Conservation (phyloP, 306 rosid genomes). For the Vachellia collinsii region DNA sequence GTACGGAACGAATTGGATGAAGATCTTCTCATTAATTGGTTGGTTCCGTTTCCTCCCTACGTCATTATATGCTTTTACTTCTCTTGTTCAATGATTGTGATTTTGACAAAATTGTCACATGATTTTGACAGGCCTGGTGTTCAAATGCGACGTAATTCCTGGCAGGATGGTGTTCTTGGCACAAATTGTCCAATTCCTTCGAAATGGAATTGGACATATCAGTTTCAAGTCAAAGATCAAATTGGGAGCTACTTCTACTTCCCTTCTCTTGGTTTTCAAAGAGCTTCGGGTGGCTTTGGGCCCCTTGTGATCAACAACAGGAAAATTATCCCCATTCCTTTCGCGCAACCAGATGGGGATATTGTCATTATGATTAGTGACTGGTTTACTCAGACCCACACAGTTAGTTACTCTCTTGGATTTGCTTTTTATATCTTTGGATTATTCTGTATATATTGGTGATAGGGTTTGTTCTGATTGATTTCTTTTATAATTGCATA, state of each 20-base stretch:
- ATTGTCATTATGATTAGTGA: slow-evolving; percentile 75
- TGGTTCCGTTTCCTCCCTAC: slow-evolving; percentile 12
- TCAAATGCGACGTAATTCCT: slow-evolving; percentile 76
- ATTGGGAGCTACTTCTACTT: slow-evolving; percentile 90
- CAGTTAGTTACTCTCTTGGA: slow-evolving; percentile 50
- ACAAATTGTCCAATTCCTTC: slow-evolving; percentile 93
- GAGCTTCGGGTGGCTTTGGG: slow-evolving; percentile 92
- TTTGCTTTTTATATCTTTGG: background rate
- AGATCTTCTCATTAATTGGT: slow-evolving; percentile 62
- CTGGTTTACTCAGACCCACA: slow-evolving; percentile 71
- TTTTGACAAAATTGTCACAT: slow-evolving; percentile 24
- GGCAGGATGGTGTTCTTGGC: slow-evolving; percentile 91
- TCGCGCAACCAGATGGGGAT: slow-evolving; percentile 72
- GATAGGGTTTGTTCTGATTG: slow-evolving; percentile 13
- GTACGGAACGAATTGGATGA: slow-evolving; percentile 62
- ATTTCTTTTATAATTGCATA: background rate
- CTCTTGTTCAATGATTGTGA: background rate
- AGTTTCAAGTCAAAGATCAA: slow-evolving; percentile 95
- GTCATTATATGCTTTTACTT: background rate
- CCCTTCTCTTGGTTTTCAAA: slow-evolving; percentile 78
- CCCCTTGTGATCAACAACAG: slow-evolving; percentile 70
- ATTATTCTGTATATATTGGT: slow-evolving; percentile 13
- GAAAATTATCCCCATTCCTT: slow-evolving; percentile 60
- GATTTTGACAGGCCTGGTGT: slow-evolving; percentile 69
- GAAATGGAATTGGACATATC: slow-evolving; percentile 86